phyloP scores from a whole-genome alignment of 2,329 filamentous ascomycete genomes.

The Clarireedia homoeocarpa region DNA sequence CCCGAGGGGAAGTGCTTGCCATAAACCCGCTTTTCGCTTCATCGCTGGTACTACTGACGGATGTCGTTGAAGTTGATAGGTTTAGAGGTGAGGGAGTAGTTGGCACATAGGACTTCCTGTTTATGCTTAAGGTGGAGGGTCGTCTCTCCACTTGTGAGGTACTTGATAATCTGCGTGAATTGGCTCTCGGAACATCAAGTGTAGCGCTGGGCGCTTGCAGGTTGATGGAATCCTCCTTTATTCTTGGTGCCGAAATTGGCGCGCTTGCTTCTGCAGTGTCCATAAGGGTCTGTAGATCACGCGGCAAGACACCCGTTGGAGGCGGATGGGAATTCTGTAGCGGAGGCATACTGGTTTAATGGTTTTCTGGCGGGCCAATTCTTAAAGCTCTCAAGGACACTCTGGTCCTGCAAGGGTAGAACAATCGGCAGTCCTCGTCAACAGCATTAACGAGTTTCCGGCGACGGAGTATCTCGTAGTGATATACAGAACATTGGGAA shows the following conservation, averaged over 20 bases:
- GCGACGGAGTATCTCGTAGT: no score
- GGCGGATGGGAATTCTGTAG: not conserved
- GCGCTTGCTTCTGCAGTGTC: not conserved
- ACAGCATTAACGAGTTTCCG: no score
- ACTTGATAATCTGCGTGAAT: constrained; percentile 6
- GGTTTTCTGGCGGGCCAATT: no score
- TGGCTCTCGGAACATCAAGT: constrained; percentile 1
- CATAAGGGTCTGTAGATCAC: not conserved
- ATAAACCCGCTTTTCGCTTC: constrained; percentile 5
- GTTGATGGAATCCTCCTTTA: not conserved
- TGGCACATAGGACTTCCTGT: constrained; percentile 21
- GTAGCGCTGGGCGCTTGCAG: not conserved
- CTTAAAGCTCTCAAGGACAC: no score
- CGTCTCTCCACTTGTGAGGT: constrained; percentile 4
- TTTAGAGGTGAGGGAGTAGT: constrained; percentile 28
- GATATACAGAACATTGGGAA: not conserved
- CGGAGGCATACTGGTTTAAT: not conserved
- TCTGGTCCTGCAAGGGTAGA: no score
- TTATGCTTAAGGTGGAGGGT: constrained; percentile 10
- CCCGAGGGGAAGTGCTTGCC: constrained; percentile 8
- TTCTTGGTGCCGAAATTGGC: not conserved
- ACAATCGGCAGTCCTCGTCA: no score
- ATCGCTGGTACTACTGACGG: constrained; percentile 12
- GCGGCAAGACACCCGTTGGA: not conserved
- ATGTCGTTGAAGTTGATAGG: constrained; percentile 14